These are phyloP conservation scores for Phytophthora fragariaefolia DNA, from an alignment of 352 stramenopile genomes.

Conservation along the genomic window DNA sequence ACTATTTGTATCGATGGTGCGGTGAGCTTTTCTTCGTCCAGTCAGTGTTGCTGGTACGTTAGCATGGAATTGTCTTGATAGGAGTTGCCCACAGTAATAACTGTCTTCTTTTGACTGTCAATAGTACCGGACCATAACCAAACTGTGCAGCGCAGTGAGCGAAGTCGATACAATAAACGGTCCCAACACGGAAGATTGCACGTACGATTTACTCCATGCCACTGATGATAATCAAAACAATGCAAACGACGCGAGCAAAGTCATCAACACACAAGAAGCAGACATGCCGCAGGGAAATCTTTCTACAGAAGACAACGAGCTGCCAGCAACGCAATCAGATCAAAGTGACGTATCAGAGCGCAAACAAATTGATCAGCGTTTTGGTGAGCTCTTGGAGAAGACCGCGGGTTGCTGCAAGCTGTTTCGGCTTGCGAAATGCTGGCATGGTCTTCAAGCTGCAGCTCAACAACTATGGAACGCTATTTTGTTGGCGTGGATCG, in stretches of 20 bases:
- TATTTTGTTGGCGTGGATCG: slow-evolving; percentile 60
- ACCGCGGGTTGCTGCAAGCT: slow-evolving; percentile 51
- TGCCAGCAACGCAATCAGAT: background rate
- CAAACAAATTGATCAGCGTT: slow-evolving; percentile 21
- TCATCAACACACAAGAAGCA: background rate
- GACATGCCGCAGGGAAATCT: background rate
- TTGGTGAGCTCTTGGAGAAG: slow-evolving; percentile 50
- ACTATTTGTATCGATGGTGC: slow-evolving; percentile 65
- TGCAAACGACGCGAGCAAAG: background rate
- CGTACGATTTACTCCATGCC: slow-evolving; percentile 44
- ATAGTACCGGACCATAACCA: slow-evolving; percentile 48
- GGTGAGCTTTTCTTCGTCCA: slow-evolving; percentile 73
- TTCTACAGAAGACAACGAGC: background rate
- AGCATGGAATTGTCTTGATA: background rate
- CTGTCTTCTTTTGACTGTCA: slow-evolving; percentile 2
- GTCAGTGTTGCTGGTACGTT: slow-evolving; percentile 50
- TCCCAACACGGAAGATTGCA: slow-evolving; percentile 45
- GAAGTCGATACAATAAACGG: slow-evolving; percentile 35
- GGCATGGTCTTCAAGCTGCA: slow-evolving; percentile 62
- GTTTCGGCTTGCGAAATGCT: slow-evolving; percentile 52
- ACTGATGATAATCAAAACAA: slow-evolving; percentile 1
- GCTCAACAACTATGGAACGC: slow-evolving; percentile 65
- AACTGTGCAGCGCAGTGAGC: slow-evolving; percentile 17
- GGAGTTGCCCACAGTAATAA: background rate
- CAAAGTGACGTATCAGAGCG: background rate